A percentile compares a stretch with the other conserved stretches of the same genome.
Conservation (phyloP, 805 yeast species). For the Lachancea nothofagi region DNA sequence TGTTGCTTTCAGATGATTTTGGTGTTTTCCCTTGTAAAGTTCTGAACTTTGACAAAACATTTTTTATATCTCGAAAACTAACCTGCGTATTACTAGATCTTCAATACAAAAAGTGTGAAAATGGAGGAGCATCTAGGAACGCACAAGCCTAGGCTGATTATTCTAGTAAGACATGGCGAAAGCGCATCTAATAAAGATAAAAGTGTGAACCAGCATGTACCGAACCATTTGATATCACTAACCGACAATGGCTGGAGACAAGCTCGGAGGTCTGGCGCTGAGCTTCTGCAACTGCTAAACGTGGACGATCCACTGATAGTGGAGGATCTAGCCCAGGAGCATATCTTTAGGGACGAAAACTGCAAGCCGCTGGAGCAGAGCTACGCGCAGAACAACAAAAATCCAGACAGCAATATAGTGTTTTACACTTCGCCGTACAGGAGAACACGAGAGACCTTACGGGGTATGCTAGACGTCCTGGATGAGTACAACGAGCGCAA, state of each 20-base stretch:
- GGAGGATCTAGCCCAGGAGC: constrained; percentile 19
- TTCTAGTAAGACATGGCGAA: constrained; percentile 87
- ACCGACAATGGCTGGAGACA: constrained; percentile 67
- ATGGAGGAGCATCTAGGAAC: constrained; percentile 1
- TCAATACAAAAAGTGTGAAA: not conserved
- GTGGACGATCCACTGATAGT: constrained; percentile 20
- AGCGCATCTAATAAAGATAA: constrained; percentile 87
- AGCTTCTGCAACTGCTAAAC: constrained; percentile 34
- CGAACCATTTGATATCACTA: constrained; percentile 75
- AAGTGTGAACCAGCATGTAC: constrained; percentile 65
- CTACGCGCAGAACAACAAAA: constrained; percentile 33
- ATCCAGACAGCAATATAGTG: constrained; percentile 52
- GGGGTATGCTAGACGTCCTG: constrained; percentile 58
- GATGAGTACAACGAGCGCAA: constrained; percentile 30
- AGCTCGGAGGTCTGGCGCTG: constrained; percentile 54
- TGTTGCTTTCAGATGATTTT: no score
- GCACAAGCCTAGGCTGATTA: constrained; percentile 50
- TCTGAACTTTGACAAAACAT: no score
- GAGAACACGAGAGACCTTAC: constrained; percentile 79
- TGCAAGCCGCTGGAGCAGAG: constrained; percentile 17
- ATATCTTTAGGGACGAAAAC: constrained; percentile 10
- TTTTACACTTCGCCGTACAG: constrained; percentile 84
- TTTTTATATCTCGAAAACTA: no score
- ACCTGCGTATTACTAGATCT: no score
- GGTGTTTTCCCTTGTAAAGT: no score